phyloP scores from a whole-genome alignment of 2,329 filamentous ascomycete genomes.

The Pseudocercospora ulei region DNA sequence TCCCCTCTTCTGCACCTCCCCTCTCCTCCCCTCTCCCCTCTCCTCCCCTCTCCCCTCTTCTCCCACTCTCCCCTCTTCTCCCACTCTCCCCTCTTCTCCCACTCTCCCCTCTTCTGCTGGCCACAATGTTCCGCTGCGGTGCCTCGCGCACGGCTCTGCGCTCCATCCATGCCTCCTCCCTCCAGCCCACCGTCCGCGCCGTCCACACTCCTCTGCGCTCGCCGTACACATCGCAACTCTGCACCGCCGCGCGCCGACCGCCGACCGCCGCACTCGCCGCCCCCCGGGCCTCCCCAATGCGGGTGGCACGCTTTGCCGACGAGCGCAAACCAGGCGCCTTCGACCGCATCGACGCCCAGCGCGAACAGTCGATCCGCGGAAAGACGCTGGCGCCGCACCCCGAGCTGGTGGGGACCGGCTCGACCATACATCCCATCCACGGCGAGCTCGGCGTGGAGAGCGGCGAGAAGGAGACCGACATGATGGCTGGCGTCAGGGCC shows the following conservation, averaged over 20 bases:
- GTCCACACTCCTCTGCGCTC: conserved; percentile 30
- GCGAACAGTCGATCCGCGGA: conserved; percentile 48
- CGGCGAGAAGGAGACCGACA: conserved; percentile 36
- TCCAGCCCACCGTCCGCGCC: conserved; percentile 20
- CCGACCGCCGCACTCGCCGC: conserved; percentile 31
- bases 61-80: too few species aligned
- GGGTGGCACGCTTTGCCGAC: conserved; percentile 18
- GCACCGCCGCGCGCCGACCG: conserved; percentile 34
- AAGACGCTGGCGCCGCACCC: conserved; percentile 52
- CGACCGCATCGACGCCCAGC: conserved; percentile 47
- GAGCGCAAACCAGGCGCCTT: conserved; percentile 26
- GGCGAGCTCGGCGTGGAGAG: conserved; percentile 35
- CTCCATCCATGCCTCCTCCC: conserved; percentile 31
- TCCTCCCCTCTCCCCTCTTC: too few species aligned
- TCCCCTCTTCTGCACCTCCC: too few species aligned
- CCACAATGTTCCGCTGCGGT: conserved; percentile 40
- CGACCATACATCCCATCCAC: conserved; percentile 40
- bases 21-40: too few species aligned
- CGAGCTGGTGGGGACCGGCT: conserved; percentile 51
- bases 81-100: too few species aligned
- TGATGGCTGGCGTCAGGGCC: conserved; percentile 40
- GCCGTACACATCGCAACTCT: conserved; percentile 39
- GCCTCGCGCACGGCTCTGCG: conserved; percentile 38
- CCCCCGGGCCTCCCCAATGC: conserved; percentile 30
- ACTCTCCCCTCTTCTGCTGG: too few species aligned